Percentiles rank a stretch among this genome's conserved stretches.
Conservation (phyloP, 148 eudicot species). For the Drosera capensis region DNA sequence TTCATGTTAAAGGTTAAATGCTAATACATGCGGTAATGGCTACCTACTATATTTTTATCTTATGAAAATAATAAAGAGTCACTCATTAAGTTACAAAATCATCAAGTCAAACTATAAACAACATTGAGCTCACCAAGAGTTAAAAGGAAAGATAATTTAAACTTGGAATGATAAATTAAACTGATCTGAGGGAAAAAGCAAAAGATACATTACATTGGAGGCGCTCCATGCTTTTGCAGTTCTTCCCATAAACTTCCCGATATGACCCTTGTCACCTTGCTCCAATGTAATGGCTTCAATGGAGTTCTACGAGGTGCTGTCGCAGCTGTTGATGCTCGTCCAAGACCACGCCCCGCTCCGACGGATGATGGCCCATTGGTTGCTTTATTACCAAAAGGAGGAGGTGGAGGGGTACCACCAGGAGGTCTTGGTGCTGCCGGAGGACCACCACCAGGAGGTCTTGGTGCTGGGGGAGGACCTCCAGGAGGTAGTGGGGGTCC, state of each 20-base stretch:
- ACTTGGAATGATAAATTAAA: background rate
- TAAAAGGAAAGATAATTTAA: background rate
- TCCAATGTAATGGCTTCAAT: slow-evolving; percentile 86
- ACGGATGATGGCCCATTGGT: slow-evolving; percentile 27
- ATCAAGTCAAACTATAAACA: no score
- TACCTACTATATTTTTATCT: no score
- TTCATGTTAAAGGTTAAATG: slow-evolving; percentile 5
- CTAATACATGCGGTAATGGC: background rate
- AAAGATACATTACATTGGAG: slow-evolving; percentile 56
- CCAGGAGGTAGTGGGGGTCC: slow-evolving; percentile 67
- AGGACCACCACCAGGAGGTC: slow-evolving; percentile 18
- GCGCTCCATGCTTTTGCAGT: slow-evolving; percentile 60
- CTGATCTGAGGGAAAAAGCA: slow-evolving; percentile 19
- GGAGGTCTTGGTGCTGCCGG: slow-evolving; percentile 31
- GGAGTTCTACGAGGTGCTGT: slow-evolving; percentile 44
- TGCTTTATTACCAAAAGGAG: slow-evolving; percentile 36
- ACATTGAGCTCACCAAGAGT: background rate
- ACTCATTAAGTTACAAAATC: no score
- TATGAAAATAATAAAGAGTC: no score
- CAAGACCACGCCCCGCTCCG: slow-evolving; percentile 74
- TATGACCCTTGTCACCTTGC: slow-evolving; percentile 85
- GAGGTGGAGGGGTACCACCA: slow-evolving; percentile 70
- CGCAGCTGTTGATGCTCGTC: slow-evolving; percentile 32
- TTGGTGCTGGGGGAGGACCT: slow-evolving; percentile 30
- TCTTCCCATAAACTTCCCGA: slow-evolving; percentile 99